These are phyloP conservation scores for Spergularia azorica DNA, from an alignment of 179 eudicot species.

Conservation along the genomic window DNA sequence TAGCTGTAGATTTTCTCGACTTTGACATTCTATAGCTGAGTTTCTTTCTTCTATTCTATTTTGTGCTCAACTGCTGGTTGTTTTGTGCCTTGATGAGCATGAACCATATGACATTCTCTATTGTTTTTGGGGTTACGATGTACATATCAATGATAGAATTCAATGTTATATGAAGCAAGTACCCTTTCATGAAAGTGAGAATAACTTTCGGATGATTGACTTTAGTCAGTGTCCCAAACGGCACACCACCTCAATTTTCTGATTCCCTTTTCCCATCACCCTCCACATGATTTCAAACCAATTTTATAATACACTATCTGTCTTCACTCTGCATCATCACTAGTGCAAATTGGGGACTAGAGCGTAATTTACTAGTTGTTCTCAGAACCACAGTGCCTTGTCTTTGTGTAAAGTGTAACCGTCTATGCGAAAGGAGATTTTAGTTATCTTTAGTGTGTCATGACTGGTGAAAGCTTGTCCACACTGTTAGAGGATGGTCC, in stretches of 20 bases:
- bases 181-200: no score
- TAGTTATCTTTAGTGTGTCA: no score
- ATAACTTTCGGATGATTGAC: background rate
- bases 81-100: background rate
- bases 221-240: background rate
- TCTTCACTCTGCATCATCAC: background rate
- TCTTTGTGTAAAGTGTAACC: background rate
- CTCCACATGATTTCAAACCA: background rate
- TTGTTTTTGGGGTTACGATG: background rate
- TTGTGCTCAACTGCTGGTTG: no score
- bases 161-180: no score
- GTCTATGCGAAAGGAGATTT: no score
- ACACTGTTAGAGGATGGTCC: no score
- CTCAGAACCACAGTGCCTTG: background rate
- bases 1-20: no score
- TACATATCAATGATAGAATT: background rate
- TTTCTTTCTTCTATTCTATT: no score
- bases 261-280: background rate
- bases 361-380: background rate
- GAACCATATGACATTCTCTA: background rate
- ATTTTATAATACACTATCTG: background rate
- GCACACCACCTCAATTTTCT: background rate
- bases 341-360: background rate
- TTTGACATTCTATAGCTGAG: no score
- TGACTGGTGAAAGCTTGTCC: no score